Evolutionary conservation across 2,329 filamentous ascomycete species (phyloP).

Genomic region (Onygenales sp.): DNA sequence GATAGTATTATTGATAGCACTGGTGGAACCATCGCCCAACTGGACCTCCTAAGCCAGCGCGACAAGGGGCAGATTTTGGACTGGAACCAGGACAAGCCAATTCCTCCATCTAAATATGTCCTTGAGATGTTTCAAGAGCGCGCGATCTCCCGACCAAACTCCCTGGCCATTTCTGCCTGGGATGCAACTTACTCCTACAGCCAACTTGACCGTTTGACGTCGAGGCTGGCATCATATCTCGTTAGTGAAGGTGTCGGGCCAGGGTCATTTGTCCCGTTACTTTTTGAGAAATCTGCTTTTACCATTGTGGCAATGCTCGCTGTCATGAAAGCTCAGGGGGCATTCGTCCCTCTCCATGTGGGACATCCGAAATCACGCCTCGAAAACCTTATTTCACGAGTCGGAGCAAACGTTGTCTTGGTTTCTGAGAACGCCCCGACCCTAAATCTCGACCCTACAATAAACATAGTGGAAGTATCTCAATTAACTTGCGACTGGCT

Average conservation of each 20-base stretch:
- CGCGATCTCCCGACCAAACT: background rate
- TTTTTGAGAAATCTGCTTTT: slow-evolving; percentile 30
- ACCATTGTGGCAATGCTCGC: slow-evolving; percentile 15
- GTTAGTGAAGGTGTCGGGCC: background rate
- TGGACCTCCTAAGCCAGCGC: background rate
- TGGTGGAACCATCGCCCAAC: background rate
- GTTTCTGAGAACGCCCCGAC: background rate
- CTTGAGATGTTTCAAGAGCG: background rate
- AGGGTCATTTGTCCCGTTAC: slow-evolving; percentile 20
- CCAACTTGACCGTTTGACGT: background rate
- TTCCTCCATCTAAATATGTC: background rate
- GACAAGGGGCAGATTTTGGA: background rate
- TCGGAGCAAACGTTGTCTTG: slow-evolving; percentile 1
- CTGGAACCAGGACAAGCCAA: background rate
- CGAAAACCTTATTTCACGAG: slow-evolving; percentile 9
- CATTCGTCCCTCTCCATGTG: slow-evolving; percentile 19
- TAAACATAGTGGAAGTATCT: background rate
- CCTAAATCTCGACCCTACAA: background rate
- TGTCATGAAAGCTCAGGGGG: slow-evolving; percentile 17
- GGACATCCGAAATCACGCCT: slow-evolving; percentile 21
- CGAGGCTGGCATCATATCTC: background rate
- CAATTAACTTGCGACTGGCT: background rate
- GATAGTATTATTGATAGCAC: background rate
- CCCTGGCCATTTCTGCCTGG: slow-evolving; percentile 13
- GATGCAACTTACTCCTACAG: slow-evolving; percentile 10